Evolutionary conservation across 106 monocot genomes (phyloP), one percentile per base, ranked within the genome.

Genomic region (Narthecium ossifragum): DNA sequence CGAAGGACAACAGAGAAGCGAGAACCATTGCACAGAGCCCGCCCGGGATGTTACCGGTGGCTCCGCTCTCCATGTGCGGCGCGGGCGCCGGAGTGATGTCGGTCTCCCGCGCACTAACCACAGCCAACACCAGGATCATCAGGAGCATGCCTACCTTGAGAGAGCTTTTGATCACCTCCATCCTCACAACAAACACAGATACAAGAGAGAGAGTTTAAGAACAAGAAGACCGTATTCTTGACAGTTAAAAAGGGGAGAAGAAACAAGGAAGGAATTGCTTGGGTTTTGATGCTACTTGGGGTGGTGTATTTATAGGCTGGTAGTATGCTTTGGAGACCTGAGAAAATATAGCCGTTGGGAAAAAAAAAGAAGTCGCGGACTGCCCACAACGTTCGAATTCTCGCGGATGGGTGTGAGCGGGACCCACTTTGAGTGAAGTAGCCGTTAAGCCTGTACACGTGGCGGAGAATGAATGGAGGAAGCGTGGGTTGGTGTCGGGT

Each of bases 51-150:
- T 6, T 11, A 20, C 7, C 49, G 20, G 33, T 17, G 10, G 46
- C 0, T 33, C 48, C 62, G n/a, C 34, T 62, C 62, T 62, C 62
- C 62, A 62, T 48, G 45, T 31, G 12, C 36, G 58, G 58, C 6
- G 62, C 62, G 3, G 62, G 62, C 6, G 45, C 27, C 8, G 49
- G 62, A 12, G 49, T 22, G 8, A 60, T 41, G 32, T 27, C 48
- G 46, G n/a, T 9, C 21, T 49, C 48, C 13, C 33, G 48, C 22
- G 62, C 62, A 8, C 48, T 33, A 29, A 5, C 48, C 32, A 15
- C 22, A 24, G 31, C 48, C 8, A 49, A 0, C 1, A 28, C 62
- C 17, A 62, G 46, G 1, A 33, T 8, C 27, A 62, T 21, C 27
- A 62, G 62, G 26, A 62, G 62, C 18, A 48, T 6, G 34, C 33